Evolutionary conservation across 352 stramenopile genomes (phyloP).

Genomic region (Pythium sukuiense): DNA sequence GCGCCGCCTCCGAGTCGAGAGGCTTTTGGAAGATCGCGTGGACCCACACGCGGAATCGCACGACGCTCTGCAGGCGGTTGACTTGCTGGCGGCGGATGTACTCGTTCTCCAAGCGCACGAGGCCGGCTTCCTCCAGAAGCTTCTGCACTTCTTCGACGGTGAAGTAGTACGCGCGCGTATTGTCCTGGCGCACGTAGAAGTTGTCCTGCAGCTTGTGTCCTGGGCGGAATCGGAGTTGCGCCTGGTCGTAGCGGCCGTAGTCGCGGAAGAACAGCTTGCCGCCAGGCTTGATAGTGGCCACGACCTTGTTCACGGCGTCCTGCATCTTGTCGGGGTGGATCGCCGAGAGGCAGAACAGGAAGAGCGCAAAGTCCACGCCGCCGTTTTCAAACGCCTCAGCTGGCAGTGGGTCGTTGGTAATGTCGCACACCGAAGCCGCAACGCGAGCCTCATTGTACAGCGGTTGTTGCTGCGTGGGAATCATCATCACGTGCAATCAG

Average conservation of each 20-base stretch:
- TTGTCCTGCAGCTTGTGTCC: slow-evolving; percentile 92
- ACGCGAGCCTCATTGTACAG: slow-evolving; percentile 78
- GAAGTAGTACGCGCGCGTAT: slow-evolving; percentile 96
- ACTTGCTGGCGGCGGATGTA: slow-evolving; percentile 89
- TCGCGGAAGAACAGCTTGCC: slow-evolving; percentile 93
- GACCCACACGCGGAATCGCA: slow-evolving; percentile 89
- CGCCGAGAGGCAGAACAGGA: slow-evolving; percentile 91
- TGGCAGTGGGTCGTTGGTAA: slow-evolving; percentile 78
- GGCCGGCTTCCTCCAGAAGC: slow-evolving; percentile 58
- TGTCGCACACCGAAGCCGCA: slow-evolving; percentile 76
- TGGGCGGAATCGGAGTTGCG: slow-evolving; percentile 91
- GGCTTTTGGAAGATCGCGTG: slow-evolving; percentile 87
- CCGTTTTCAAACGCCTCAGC: slow-evolving; percentile 47
- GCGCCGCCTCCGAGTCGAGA: slow-evolving; percentile 1
- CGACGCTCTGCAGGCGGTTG: slow-evolving; percentile 83
- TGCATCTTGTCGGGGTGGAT: slow-evolving; percentile 89
- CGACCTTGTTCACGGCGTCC: slow-evolving; percentile 86
- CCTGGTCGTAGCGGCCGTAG: slow-evolving; percentile 95
- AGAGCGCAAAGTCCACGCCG: slow-evolving; percentile 81
- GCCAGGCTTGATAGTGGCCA: slow-evolving; percentile 66
- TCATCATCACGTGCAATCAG: background rate
- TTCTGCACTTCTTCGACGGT: slow-evolving; percentile 74
- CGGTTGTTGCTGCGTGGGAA: slow-evolving; percentile 65
- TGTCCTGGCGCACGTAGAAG: slow-evolving; percentile 95
- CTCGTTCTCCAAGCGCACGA: slow-evolving; percentile 74